phyloP scores from a whole-genome alignment of 164 flowering plant species.

The grape (Vitis vinifera) region ASM3070453v1 NC_081811.1:3660501-3661000 shows the following conservation, averaged over 20 bases:
- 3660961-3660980: too few relatives aligned
- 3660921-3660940: too few relatives aligned
- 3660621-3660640: conserved; percentile 70
- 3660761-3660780: too few relatives aligned
- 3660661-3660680: not conserved
- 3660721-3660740: not conserved
- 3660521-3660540: conserved; percentile 59
- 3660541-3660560: conserved; percentile 93
- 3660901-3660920: too few relatives aligned
- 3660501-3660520: conserved; percentile 68
- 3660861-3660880: too few relatives aligned
- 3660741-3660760: not conserved
- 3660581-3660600: conserved; percentile 74
- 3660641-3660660: conserved; percentile 38
- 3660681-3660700: not conserved
- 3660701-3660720: not conserved
- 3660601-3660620: conserved; percentile 77
- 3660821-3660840: not conserved
- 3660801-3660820: not conserved
- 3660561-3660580: conserved; percentile 79
- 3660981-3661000: too few relatives aligned
- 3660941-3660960: too few relatives aligned
- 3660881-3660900: too few relatives aligned
- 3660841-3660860: not conserved
- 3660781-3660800: too few relatives aligned